Percentiles rank a stretch among this genome's conserved stretches.
Evolutionary conservation across 768 basidiomycete species (phyloP).

Genomic region (Termitomyces sp.): DNA sequence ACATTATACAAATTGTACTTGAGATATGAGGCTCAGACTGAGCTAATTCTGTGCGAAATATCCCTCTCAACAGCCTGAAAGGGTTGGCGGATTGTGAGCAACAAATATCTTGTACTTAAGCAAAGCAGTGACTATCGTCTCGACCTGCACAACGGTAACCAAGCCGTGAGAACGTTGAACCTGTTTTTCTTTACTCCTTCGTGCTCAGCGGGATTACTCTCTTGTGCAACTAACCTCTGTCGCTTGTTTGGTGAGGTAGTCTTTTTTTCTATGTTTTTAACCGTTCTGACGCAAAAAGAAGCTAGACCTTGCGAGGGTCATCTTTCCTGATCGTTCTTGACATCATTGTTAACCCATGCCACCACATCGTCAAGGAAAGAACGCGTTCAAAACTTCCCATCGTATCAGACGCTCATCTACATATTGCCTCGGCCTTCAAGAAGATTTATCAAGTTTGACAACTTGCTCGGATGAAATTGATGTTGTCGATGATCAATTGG

Average conservation of each 20-base stretch:
- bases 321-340: not conserved
- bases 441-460: conserved; percentile 3
- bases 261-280: not conserved
- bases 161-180: conserved; percentile 5
- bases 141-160: not conserved
- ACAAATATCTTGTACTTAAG: not conserved
- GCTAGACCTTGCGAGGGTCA: not conserved
- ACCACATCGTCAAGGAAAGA: not conserved
- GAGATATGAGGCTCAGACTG: not conserved
- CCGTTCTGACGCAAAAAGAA: conserved; percentile 3
- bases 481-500: not conserved
- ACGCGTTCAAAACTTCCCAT: not conserved
- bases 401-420: not conserved
- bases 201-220: not conserved
- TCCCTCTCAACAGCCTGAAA: not conserved
- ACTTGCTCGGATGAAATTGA: not conserved
- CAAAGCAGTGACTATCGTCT: not conserved
- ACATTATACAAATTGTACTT: not conserved
- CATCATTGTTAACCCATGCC: not conserved
- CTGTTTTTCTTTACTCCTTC: not conserved
- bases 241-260: not conserved
- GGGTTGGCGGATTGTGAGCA: not conserved
- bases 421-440: not conserved
- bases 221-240: not conserved
- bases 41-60: not conserved